Percentiles rank a stretch among this genome's conserved stretches.
These are phyloP conservation scores for Phaffia australis DNA, from an alignment of 768 basidiomycete genomes.

Conservation along the genomic window DNA sequence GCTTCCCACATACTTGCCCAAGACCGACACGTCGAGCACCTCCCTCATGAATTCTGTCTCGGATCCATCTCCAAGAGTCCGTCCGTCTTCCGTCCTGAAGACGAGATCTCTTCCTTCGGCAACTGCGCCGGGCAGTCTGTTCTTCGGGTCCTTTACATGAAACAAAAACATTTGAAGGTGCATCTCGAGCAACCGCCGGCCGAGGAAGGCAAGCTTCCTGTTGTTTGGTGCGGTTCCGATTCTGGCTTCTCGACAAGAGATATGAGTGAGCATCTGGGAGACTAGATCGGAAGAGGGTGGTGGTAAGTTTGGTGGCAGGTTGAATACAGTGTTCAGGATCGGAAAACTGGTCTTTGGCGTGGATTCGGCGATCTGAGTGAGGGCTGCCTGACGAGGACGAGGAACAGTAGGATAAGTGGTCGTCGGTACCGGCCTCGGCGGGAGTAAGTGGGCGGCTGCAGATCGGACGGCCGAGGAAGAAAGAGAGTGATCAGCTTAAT, in stretches of 20 bases:
- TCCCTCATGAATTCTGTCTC: background rate
- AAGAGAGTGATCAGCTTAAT: background rate
- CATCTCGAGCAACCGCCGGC: slow-evolving; percentile 16
- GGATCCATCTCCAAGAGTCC: background rate
- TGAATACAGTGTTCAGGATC: background rate
- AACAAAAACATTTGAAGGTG: slow-evolving; percentile 22
- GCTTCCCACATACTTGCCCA: slow-evolving; percentile 13
- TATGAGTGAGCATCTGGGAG: slow-evolving; percentile 22
- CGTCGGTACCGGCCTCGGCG: background rate
- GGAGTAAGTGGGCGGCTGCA: background rate
- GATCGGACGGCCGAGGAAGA: background rate
- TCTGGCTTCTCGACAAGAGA: background rate
- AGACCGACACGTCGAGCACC: background rate
- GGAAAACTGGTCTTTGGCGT: background rate
- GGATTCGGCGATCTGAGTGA: background rate
- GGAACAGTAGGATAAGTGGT: too few species aligned
- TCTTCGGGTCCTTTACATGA: background rate
- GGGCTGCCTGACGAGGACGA: background rate
- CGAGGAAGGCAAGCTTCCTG: slow-evolving; percentile 15
- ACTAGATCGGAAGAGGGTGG: slow-evolving; percentile 12
- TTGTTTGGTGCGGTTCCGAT: slow-evolving; percentile 16
- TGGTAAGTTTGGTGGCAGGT: slow-evolving; percentile 5
- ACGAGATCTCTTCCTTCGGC: background rate
- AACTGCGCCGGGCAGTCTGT: too few species aligned
- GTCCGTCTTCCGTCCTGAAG: too few species aligned